Evolutionary conservation across 768 basidiomycete genomes (phyloP), one percentile per base, ranked within the genome.

Genomic region (Agrocybe chaxingu): DNA sequence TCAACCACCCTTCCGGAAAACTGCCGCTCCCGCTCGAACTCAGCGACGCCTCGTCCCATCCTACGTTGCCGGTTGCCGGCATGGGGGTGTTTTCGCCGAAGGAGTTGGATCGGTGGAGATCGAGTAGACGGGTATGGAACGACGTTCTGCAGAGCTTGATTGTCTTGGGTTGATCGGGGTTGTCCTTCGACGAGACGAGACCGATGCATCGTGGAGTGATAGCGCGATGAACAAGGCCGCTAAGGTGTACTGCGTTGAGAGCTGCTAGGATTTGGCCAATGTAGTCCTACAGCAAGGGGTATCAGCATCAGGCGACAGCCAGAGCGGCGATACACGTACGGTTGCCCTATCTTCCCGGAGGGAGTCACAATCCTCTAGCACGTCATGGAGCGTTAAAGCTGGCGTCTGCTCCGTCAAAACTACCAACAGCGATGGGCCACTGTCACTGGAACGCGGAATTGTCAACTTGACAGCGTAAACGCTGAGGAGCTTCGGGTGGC

Each of bases 61-160:
- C 62, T 68, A 87, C 87, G 68, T 76, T 65, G 39, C 76, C 1
- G 57, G 54, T 30, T 77, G 76, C 16, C 73, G 50, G 34, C 16
- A 53, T 46, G 16, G 57, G 1, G 67, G 58, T 7, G 65, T 59
- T 62, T 67, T 57, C 9, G 69, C 78, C 78, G 56, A 96, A 91
- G 0, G 85, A 81, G 58, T 97, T 92, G 2, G 94, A 96, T 12
- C 84, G 76, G 60, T 96, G 87, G 31, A 94, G 70, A 62, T 96
- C 92, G 19, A 85, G 71, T 31, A 98, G 73, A 0, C 79, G 79
- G 4, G 82, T 82, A 55, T 85, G 77, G 62, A 85, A 97, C 11
- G 76, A 81, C 2, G 83, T 82, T 55, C 84, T 85, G 13, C 82
- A 79, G 3, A 97, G 67, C 63, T 93, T 94, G 62, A 92, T 76